Evolutionary conservation across 108 stramenopile species (phyloP), one percentile per base, ranked within the genome.

Genomic region (Chaetoceros tenuissimus): DNA sequence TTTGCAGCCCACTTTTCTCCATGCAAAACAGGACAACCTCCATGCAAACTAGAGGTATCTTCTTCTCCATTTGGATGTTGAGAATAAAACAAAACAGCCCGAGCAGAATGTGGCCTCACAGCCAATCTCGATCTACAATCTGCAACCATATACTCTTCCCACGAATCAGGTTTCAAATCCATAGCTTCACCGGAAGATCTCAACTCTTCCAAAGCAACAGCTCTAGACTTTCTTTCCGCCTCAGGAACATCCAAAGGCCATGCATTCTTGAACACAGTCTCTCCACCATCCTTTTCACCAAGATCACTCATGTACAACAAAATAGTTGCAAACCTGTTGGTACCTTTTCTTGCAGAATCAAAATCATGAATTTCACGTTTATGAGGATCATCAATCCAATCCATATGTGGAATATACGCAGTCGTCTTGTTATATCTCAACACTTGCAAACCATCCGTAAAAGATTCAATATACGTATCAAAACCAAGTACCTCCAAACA

Each of bases 261-360:
- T 44, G 74, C 87, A 22, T 83, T 43, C 7, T 79, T 68, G 73
- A 98, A 98, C 0, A 95, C 91, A 17, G 97, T 97, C 63, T 97
- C 94, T 1, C 97, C 97, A 34, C 97, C 97, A 53, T 80, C 91
- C 48, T 66, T 69, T 56, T 74, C 68, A 24, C 65, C 77, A 17
- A 98, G 66, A 70, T 97, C 97, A 24, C 69, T 81, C 77, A 98
- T 91, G 77, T 98, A 98, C 47, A 98, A 53, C 50, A 98, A 68
- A 50, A 98, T 87, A 8, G 97, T 98, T 2, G 97, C 95, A 74
- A 93, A 96, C 23, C 96, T 72, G 72, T 97, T 97, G 1, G 88
- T 73, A 29, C 91, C 87, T 8, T 60, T 67, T 28, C 86, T 84
- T n/a, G 53, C 76, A 7, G 80, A 77, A 45, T 87, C 80, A 61